Conservation (phyloP, 1,284 basidiomycete genomes). For the Ceratobasidium sp. region DNA sequence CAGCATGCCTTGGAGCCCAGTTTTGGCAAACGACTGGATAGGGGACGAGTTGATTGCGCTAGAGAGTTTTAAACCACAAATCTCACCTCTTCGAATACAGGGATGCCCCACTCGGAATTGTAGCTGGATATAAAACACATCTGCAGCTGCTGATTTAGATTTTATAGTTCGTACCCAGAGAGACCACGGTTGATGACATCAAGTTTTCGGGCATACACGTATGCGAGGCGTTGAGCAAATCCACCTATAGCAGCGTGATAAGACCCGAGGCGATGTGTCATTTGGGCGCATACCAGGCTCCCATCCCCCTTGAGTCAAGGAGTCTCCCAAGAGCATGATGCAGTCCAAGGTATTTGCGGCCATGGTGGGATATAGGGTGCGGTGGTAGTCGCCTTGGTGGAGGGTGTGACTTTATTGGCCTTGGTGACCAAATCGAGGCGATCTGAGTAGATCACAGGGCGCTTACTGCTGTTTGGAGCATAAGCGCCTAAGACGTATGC, state of each 20-base stretch:
- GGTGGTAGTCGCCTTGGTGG: background rate
- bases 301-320: slow-evolving; percentile 65
- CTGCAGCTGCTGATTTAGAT: too few relatives aligned
- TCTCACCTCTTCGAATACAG: slow-evolving; percentile 78
- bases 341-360: slow-evolving; percentile 69
- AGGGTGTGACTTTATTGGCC: background rate
- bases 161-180: slow-evolving; percentile 60
- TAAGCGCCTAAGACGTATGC: too few relatives aligned
- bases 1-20: slow-evolving; percentile 62
- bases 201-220: slow-evolving; percentile 79
- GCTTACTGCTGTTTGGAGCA: too few relatives aligned
- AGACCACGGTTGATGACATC: slow-evolving; percentile 87
- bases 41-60: background rate
- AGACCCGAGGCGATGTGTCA: background rate
- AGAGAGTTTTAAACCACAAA: background rate
- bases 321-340: slow-evolving; percentile 82
- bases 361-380: slow-evolving; percentile 58
- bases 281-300: slow-evolving; percentile 58
- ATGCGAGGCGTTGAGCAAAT: slow-evolving; percentile 71
- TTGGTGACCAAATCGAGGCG: background rate
- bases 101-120: slow-evolving; percentile 85
- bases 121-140: slow-evolving; percentile 58
- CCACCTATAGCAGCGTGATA: slow-evolving; percentile 51
- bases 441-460: too few relatives aligned
- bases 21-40: slow-evolving; percentile 62